Evolutionary conservation across 2,329 filamentous ascomycete species (phyloP), one percentile per base, ranked within the genome.

Genomic region (Bretziella fagacearum): DNA sequence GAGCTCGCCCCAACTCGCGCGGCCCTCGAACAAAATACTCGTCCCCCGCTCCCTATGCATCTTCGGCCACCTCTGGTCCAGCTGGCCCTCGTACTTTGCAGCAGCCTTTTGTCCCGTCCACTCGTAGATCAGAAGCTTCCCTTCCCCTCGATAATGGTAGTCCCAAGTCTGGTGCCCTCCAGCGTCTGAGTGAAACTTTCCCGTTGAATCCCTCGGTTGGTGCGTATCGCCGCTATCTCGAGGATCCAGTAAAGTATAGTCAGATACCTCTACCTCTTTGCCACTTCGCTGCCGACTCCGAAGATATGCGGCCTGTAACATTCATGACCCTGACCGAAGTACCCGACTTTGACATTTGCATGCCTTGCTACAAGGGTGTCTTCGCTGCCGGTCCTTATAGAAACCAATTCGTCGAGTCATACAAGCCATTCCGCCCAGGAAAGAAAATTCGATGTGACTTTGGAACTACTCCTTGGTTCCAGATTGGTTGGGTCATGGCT

Each of bases 401-500:
- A 2, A 67, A 73, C 13, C 67, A 76, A 27, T 85, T 94, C 55
- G 65, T 77, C 8, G 59, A 63, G 25, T 70, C 73, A 11, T 65
- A 69, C 33, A 68, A 73, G 39, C 40, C 45, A n/a, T 11, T 20
- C 15, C 45, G 23, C 22, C 20, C 44, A 18, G 17, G 35, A 1
- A 22, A 40, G 20, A 40, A 20, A 3, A 69, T 83, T 6, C 67
- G 71, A 39, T 96, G 89, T 62, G 80, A 86, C 53, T 84, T 95
- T 60, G 84, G 83, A 25, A 71, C 75, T 10, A 71, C 69, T 0
- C 74, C 80, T 1, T 95, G 86, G 84, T 80, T 84, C 55, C 77
- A 84, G 23, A 76, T 94, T 32, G 86, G 86, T 1, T 93, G 82
- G 76, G 69, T 87, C 2, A 69, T 93, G 52, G 87, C 79, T 2